These are phyloP conservation scores for Bipolaris oryzae DNA, from an alignment of 2,329 filamentous ascomycete species.

Conservation along the genomic window DNA sequence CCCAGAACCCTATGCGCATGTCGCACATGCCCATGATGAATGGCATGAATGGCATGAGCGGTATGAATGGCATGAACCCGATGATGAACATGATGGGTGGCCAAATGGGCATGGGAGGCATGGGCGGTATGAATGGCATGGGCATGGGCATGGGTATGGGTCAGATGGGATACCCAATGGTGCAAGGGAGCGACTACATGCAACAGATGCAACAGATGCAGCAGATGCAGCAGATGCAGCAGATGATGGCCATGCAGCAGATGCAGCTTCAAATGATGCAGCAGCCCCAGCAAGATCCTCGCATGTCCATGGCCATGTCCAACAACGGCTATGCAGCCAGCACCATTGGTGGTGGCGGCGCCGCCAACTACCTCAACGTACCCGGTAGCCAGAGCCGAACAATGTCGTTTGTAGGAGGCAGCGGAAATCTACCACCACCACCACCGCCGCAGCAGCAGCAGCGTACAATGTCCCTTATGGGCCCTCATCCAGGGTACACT, in stretches of 20 bases:
- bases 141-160: conserved; percentile 33
- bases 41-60: conserved; percentile 36
- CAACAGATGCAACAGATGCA: conserved; percentile 97
- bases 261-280: conserved; percentile 68
- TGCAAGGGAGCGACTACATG: conserved; percentile 75
- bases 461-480: conserved; percentile 40
- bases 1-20: conserved; percentile 33
- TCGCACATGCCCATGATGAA: conserved; percentile 37
- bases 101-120: conserved; percentile 40
- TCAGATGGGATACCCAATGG: conserved; percentile 62
- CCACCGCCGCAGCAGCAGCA: conserved; percentile 50
- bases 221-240: conserved; percentile 65
- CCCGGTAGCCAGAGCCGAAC: conserved; percentile 49
- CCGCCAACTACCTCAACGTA: conserved; percentile 32
- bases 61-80: conserved; percentile 37
- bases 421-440: conserved; percentile 46
- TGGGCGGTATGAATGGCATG: conserved; percentile 42
- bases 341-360: conserved; percentile 27
- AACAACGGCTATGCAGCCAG: conserved; percentile 28
- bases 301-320: conserved; percentile 34
- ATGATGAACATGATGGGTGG: conserved; percentile 41
- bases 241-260: conserved; percentile 44
- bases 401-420: conserved; percentile 54
- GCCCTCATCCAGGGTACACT: conserved; percentile 65
- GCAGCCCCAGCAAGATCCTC: conserved; percentile 33